phyloP scores from a whole-genome alignment of 768 basidiomycete species.

The Collybia nuda region DNA sequence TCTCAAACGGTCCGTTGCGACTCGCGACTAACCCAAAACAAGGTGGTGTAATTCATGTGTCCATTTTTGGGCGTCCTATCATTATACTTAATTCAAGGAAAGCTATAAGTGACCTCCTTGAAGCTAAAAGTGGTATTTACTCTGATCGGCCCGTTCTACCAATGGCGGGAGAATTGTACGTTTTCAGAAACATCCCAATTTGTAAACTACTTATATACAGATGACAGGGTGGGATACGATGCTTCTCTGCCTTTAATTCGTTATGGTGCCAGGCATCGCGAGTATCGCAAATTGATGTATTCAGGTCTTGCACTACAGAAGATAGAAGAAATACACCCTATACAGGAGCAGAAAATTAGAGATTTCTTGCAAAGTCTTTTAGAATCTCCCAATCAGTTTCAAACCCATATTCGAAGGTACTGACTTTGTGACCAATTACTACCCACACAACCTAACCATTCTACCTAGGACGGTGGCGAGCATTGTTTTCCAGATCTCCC shows the following conservation, averaged over 20 bases:
- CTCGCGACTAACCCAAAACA: neutral
- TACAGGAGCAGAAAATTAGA: slow-evolving; percentile 6
- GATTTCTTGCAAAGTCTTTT: slow-evolving; percentile 7
- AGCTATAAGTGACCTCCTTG: slow-evolving; percentile 27
- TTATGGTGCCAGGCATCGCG: slow-evolving; percentile 6
- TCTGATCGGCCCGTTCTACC: slow-evolving; percentile 23
- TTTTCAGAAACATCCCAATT: neutral
- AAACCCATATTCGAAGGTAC: slow-evolving; percentile 15
- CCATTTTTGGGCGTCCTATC: slow-evolving; percentile 18
- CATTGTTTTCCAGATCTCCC: slow-evolving; percentile 11
- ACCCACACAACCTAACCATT: neutral
- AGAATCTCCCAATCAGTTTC: neutral
- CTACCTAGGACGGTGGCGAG: slow-evolving; percentile 3
- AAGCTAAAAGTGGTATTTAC: slow-evolving; percentile 27
- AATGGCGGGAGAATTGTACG: slow-evolving; percentile 12
- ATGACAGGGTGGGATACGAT: slow-evolving; percentile 1
- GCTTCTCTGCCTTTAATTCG: slow-evolving; percentile 4
- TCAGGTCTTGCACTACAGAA: slow-evolving; percentile 2
- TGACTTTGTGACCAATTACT: neutral
- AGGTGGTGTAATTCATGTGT: slow-evolving; percentile 3
- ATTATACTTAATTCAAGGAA: slow-evolving; percentile 27
- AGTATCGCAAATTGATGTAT: slow-evolving; percentile 7
- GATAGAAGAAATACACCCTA: slow-evolving; percentile 1
- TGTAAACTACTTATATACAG: slow-evolving; percentile 1
- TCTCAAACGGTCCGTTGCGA: neutral